Conservation (phyloP, 306 rosid species). For the Castanea mollissima region DNA sequence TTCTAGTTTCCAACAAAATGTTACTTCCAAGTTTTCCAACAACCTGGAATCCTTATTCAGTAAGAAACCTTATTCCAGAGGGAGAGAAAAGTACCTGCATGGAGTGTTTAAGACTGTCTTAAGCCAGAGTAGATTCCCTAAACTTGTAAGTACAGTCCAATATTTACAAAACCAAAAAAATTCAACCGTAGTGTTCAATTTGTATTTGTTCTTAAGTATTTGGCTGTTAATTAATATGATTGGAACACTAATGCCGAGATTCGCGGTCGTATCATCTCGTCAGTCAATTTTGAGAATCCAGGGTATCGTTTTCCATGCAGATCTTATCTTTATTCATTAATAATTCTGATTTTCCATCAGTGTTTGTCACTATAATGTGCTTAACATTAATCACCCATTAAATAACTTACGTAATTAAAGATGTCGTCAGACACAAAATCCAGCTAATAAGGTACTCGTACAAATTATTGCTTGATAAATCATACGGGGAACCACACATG, state of each 20-base stretch:
- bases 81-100: not conserved
- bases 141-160: conserved; percentile 6
- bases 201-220: not conserved
- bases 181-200: not conserved
- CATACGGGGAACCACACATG: no score
- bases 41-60: no score
- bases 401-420: no score
- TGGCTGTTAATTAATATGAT: conserved; percentile 25
- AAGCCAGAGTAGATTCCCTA: not conserved
- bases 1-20: no score
- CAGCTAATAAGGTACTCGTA: no score
- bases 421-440: no score
- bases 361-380: not conserved
- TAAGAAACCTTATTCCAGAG: not conserved
- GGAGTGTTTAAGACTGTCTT: not conserved
- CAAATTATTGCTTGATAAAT: no score
- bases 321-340: conserved; percentile 40
- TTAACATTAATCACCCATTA: conserved; percentile 17
- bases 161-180: not conserved
- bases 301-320: conserved; percentile 45
- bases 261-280: conserved; percentile 44
- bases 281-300: conserved; percentile 34
- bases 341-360: not conserved
- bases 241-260: conserved; percentile 59
- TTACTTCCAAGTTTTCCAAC: no score